Percentiles rank a stretch among this genome's conserved stretches.
These are phyloP conservation scores for Ceratocystis cubensis DNA, from an alignment of 2,329 filamentous ascomycete genomes.

Conservation along the genomic window DNA sequence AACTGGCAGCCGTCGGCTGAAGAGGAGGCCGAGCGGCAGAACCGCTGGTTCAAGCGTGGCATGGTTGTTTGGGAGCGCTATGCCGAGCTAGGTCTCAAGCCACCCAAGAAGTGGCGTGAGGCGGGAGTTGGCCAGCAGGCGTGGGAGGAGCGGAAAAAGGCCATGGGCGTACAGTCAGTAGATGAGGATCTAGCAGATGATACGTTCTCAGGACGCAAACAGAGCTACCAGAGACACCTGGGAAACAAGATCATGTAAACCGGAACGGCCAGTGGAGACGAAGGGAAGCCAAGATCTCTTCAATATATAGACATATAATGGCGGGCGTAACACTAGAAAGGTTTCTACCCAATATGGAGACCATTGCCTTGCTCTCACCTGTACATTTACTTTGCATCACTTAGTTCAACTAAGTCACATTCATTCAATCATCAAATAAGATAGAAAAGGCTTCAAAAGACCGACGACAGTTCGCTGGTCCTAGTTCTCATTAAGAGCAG, in stretches of 20 bases:
- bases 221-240: conserved; percentile 12
- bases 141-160: conserved; percentile 13
- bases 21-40: conserved; percentile 45
- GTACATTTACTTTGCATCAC: too few relatives aligned
- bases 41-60: conserved; percentile 50
- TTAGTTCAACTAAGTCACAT: neutral
- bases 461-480: neutral
- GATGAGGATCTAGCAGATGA: neutral
- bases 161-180: neutral
- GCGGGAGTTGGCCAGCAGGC: conserved; percentile 34
- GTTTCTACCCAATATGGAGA: too few relatives aligned
- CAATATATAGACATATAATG: too few relatives aligned
- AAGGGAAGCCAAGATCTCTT: too few relatives aligned
- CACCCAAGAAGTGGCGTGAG: conserved; percentile 46
- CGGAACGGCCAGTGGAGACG: too few relatives aligned
- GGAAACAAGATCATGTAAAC: conserved; percentile 18
- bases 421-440: neutral
- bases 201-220: neutral
- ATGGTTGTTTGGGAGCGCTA: conserved; percentile 46
- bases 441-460: neutral
- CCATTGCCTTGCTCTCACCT: too few relatives aligned
- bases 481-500: neutral
- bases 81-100: conserved; percentile 49
- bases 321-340: too few relatives aligned
- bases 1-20: conserved; percentile 55